Evolutionary conservation across 768 basidiomycete genomes (phyloP).

Genomic region (Hygrophoropsis aurantiaca): DNA sequence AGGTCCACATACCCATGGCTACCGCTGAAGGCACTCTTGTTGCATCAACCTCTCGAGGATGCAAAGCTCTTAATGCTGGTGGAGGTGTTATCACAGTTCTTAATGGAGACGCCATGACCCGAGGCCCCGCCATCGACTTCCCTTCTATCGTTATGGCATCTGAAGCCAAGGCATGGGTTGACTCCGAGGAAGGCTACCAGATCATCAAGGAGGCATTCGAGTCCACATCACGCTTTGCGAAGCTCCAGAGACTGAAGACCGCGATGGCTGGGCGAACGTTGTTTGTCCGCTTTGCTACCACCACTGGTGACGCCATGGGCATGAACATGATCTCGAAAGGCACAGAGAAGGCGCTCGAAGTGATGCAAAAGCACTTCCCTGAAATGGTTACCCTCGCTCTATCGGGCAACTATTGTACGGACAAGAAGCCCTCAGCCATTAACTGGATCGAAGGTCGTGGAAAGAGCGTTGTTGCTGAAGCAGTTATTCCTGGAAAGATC

Average conservation of each 20-base stretch:
- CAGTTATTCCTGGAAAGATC: constrained; percentile 83
- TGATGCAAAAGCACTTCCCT: constrained; percentile 76
- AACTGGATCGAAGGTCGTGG: constrained; percentile 99
- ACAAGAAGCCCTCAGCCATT: constrained; percentile 99
- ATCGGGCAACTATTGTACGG: constrained; percentile 98
- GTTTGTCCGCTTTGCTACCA: constrained; percentile 90
- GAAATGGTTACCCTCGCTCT: constrained; percentile 89
- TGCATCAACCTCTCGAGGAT: constrained; percentile 95
- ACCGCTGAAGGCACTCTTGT: constrained; percentile 99
- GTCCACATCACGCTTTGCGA: constrained; percentile 90
- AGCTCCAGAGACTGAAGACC: constrained; percentile 80
- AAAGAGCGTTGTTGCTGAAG: constrained; percentile 97
- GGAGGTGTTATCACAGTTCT: constrained; percentile 95
- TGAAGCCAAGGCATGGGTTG: constrained; percentile 84
- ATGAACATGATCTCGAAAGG: constrained; percentile 99
- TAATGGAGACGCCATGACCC: constrained; percentile 93
- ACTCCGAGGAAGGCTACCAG: constrained; percentile 73
- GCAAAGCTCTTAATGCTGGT: constrained; percentile 95
- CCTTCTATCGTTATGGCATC: constrained; percentile 79
- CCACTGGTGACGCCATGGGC: constrained; percentile 98
- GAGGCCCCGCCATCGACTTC: constrained; percentile 98
- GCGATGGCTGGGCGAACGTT: constrained; percentile 92
- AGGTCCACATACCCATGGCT: constrained; percentile 95
- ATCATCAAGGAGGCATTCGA: constrained; percentile 87
- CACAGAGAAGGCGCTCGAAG: constrained; percentile 90